Conservation (phyloP, 2,329 filamentous ascomycete genomes). For the Lecanosticta acicola region DNA sequence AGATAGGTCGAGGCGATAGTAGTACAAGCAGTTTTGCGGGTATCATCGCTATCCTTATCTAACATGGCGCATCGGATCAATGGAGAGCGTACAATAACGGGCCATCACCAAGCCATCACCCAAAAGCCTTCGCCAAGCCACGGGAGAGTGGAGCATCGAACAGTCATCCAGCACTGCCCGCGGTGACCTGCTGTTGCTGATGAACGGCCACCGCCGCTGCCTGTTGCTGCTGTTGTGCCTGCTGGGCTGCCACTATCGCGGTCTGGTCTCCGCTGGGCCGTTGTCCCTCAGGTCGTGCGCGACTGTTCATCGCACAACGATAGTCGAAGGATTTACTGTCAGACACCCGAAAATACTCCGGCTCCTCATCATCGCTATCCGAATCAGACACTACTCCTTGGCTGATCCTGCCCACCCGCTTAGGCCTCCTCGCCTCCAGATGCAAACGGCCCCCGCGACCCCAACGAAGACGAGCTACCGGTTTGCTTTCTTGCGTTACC, state of each 20-base stretch:
- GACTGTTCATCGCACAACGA: conserved; percentile 51
- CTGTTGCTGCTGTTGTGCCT: conserved; percentile 14
- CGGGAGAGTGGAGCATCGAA: neutral
- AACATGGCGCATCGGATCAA: conserved; percentile 9
- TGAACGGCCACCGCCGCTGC: conserved; percentile 6
- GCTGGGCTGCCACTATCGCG: conserved; percentile 17
- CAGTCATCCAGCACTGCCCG: conserved; percentile 5
- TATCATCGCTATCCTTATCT: conserved; percentile 25
- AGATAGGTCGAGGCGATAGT: conserved; percentile 1
- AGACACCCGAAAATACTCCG: conserved; percentile 25
- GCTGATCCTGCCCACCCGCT: conserved; percentile 21
- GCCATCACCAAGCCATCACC: neutral
- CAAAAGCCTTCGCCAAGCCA: neutral
- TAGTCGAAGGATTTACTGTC: conserved; percentile 62
- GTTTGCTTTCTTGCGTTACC: conserved; percentile 35
- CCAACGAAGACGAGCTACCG: conserved; percentile 74
- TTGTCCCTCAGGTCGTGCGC: conserved; percentile 17
- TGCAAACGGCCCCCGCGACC: conserved; percentile 79
- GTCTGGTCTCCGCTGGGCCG: conserved; percentile 21
- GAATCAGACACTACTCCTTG: conserved; percentile 62
- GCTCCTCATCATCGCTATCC: conserved; percentile 68
- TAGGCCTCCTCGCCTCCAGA: conserved; percentile 59
- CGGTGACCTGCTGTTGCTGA: conserved; percentile 3
- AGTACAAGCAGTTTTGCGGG: conserved; percentile 16
- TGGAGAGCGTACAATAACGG: neutral